Evolutionary conservation across 1,139 yeast species (phyloP), one percentile per base, ranked within the genome.

Genomic region (Geotrichum bryndzae): DNA sequence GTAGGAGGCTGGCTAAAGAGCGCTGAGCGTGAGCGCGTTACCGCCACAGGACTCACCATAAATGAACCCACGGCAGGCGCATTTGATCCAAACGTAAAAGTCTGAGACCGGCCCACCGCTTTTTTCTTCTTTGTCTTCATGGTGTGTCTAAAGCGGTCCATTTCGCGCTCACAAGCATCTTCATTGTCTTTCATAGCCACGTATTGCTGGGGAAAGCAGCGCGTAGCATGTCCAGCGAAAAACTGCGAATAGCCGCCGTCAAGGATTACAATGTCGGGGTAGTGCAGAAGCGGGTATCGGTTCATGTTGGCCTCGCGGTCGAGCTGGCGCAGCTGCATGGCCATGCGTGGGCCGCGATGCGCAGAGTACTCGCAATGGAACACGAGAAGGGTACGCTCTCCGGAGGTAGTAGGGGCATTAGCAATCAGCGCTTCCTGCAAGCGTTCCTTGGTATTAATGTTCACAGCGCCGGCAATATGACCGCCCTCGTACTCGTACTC

Each of bases 361-460:
- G 96, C 84, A 58, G 96, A 87, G 72, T 90, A 92, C 74, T 94
- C 99, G 76, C 99, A 94, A 74, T 94, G 98, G 77, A 94, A 92
- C 13, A 95, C 80, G 23, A 92, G 75, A 62, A 94, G 76, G 22
- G 76, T 74, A 58, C 81, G 77, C 61, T 73, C 72, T 57, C 71
- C 65, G 46, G 62, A 66, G 33, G 52, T 57, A 41, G 18, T 6
- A 15, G 45, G 38, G 13, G 56, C 54, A 41, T 61, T 59, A 23
- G 63, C 57, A 48, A 77, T 66, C 55, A 78, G 68, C 33, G 64
- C 66, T 45, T 80, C 76, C 69, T 88, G 94, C 57, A 94, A 77
- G 59, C 83, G 86, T 63, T 83, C 84, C 67, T 87, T 87, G 57
- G 88, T 82, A 53, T 89, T 85, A 50, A 91, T 80, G 73, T 94